Evolutionary conservation across 257 asterid genomes (phyloP).

Genomic region (Marsdenia floribunda): DNA sequence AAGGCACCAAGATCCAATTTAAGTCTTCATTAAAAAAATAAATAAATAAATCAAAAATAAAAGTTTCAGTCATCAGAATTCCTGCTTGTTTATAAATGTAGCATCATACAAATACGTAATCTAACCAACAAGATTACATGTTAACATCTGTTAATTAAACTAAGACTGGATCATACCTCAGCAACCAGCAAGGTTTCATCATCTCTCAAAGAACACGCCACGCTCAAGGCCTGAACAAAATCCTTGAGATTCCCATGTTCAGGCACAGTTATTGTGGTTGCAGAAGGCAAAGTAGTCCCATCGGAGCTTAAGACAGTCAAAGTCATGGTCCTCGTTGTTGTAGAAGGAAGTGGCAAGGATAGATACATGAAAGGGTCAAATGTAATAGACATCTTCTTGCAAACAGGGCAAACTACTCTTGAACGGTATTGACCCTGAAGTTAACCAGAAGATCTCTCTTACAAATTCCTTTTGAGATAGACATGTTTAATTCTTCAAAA

Average conservation of each 20-base stretch:
- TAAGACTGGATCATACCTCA: constrained; percentile 41
- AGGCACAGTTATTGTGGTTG: constrained; percentile 52
- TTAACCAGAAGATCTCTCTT: background rate
- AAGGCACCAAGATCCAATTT: background rate
- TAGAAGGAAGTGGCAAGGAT: constrained; percentile 63
- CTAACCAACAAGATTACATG: constrained; percentile 4
- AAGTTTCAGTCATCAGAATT: background rate
- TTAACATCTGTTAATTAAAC: constrained; percentile 1
- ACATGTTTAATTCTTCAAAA: background rate
- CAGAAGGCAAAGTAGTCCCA: constrained; percentile 39
- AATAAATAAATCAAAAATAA: background rate
- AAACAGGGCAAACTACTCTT: constrained; percentile 57
- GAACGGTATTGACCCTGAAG: constrained; percentile 73
- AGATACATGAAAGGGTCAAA: constrained; percentile 73
- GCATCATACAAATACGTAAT: background rate
- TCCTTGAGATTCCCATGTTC: constrained; percentile 45
- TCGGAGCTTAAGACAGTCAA: constrained; percentile 48
- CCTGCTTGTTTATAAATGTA: background rate
- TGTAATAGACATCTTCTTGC: constrained; percentile 49
- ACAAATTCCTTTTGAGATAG: background rate
- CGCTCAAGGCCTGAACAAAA: constrained; percentile 43
- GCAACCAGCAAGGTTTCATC: constrained; percentile 52
- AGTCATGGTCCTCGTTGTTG: constrained; percentile 45
- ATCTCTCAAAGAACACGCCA: constrained; percentile 46
- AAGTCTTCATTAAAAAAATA: background rate